These are phyloP conservation scores for Podospora tetraspora DNA, from an alignment of 495 filamentous ascomycete species.

Conservation along the genomic window DNA sequence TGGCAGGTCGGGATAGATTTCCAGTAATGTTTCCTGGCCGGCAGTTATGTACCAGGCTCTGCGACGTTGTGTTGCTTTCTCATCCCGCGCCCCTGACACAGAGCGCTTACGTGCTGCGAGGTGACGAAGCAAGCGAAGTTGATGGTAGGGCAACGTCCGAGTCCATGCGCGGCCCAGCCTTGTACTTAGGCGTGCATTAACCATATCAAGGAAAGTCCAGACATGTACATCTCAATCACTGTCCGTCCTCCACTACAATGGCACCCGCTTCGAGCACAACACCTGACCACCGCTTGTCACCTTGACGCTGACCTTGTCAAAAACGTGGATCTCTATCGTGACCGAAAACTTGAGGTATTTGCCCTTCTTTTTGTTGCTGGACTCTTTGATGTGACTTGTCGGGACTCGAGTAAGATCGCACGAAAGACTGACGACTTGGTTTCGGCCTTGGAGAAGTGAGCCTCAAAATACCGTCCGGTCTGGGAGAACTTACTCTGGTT, in stretches of 20 bases:
- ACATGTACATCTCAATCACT: neutral
- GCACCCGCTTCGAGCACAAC: constrained; percentile 9
- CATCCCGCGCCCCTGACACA: neutral
- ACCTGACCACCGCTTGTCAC: constrained; percentile 19
- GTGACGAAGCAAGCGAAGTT: neutral
- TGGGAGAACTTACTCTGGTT: constrained; percentile 9
- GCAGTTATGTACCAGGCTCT: neutral
- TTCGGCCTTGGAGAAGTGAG: constrained; percentile 11
- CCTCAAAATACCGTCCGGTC: neutral
- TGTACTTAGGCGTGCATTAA: too few relatives aligned
- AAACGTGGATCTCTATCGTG: constrained; percentile 18
- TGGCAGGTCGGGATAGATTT: too few relatives aligned
- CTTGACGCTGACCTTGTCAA: constrained; percentile 17
- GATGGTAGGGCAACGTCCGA: neutral
- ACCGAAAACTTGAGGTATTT: constrained; percentile 23
- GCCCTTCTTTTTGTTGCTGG: constrained; percentile 9
- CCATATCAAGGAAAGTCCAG: too few relatives aligned
- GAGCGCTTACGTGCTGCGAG: neutral
- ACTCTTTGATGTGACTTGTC: constrained; percentile 1
- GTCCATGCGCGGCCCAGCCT: neutral
- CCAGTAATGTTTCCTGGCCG: neutral
- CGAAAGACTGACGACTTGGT: constrained; percentile 11
- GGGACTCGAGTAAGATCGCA: constrained; percentile 25
- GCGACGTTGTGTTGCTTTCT: neutral
- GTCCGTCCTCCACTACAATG: neutral